A percentile compares a stretch with the other conserved stretches of the same genome.
These are phyloP conservation scores for Fragaria iinumae DNA, from an alignment of 306 rosid species.

Conservation along the genomic window DNA sequence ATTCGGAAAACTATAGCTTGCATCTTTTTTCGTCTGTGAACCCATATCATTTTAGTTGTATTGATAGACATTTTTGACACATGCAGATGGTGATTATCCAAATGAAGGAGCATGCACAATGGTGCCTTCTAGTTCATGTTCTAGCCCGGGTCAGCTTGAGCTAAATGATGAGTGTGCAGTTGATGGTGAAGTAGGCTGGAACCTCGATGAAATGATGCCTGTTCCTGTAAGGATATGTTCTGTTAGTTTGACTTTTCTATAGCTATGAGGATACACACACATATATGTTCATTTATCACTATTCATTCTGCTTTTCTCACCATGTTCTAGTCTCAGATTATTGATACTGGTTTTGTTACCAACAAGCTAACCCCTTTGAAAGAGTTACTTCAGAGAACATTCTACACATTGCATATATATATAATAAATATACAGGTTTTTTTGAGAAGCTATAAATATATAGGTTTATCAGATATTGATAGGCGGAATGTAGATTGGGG, in stretches of 20 bases:
- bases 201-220: slow-evolving; percentile 59
- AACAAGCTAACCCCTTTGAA: neutral
- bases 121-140: slow-evolving; percentile 56
- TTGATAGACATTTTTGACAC: slow-evolving; percentile 16
- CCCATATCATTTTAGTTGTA: slow-evolving; percentile 18
- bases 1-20: slow-evolving; percentile 17
- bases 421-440: too few species aligned
- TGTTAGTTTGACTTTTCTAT: slow-evolving; percentile 26
- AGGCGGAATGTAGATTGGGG: neutral
- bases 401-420: neutral
- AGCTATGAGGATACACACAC: slow-evolving; percentile 19
- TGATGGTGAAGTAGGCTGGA: slow-evolving; percentile 59
- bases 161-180: slow-evolving; percentile 40
- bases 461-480: neutral
- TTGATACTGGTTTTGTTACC: neutral
- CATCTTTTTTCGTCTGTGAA: neutral
- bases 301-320: slow-evolving; percentile 2
- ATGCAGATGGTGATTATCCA: slow-evolving; percentile 40
- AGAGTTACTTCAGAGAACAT: neutral
- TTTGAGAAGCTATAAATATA: too few species aligned
- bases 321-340: slow-evolving; percentile 16
- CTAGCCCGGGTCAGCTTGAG: slow-evolving; percentile 49
- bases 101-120: slow-evolving; percentile 36
- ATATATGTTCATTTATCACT: slow-evolving; percentile 8
- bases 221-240: slow-evolving; percentile 64